Evolutionary conservation across 495 filamentous ascomycete species (phyloP).

Genomic region (Corynascus novoguineensis): DNA sequence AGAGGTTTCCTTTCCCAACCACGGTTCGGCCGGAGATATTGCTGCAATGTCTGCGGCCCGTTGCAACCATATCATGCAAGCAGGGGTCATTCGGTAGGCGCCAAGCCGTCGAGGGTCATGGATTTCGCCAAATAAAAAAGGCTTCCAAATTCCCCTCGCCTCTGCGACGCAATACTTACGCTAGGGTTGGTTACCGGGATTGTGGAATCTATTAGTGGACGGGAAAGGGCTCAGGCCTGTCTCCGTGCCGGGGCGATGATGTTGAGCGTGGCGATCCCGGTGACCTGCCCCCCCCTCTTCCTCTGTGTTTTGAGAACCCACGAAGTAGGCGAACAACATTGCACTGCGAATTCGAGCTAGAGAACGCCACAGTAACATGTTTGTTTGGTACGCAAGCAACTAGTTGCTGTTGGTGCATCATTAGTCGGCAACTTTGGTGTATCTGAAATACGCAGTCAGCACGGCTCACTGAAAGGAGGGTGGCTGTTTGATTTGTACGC

Average conservation of each 20-base stretch:
- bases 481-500: too few relatives aligned
- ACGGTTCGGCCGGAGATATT: slow-evolving; percentile 2
- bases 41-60: neutral
- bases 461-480: too few relatives aligned
- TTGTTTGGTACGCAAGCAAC: neutral
- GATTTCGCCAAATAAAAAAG: neutral
- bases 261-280: too few relatives aligned
- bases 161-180: neutral
- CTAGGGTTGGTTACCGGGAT: neutral
- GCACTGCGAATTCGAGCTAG: neutral
- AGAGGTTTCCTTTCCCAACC: neutral
- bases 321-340: too few relatives aligned
- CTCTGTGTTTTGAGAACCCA: too few relatives aligned
- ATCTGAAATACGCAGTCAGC: neutral
- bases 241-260: neutral
- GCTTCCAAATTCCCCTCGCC: neutral
- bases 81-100: neutral
- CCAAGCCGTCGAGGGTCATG: neutral
- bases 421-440: neutral
- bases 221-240: neutral
- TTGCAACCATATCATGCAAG: slow-evolving; percentile 7
- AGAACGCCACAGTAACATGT: neutral
- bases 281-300: too few relatives aligned
- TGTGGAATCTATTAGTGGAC: neutral
- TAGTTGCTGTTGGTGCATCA: neutral